Evolutionary conservation across 164 flowering plant genomes (phyloP), one percentile per base, ranked within the genome.

Genomic region (Buxus sempervirens): DNA sequence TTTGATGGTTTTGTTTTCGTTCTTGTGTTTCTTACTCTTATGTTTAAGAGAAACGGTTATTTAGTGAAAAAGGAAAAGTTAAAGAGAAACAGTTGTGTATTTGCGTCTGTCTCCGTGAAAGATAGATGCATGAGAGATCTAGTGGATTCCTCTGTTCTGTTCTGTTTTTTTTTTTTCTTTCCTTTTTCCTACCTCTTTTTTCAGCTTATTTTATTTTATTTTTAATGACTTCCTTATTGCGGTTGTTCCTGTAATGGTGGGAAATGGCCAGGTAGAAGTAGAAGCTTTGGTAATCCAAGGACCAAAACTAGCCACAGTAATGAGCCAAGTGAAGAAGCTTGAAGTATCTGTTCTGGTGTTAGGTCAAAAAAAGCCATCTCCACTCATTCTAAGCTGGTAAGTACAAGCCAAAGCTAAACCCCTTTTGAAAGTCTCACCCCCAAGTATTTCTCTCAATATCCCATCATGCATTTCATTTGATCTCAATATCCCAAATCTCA

Each of bases 291-390:
- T 85, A 45, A 83, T 93, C n/a, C 90, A 88, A 77, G 98, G 98
- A 13, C 90, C 92, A 67, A 91, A 78, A 75, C 71, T 85, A 61
- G 82, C 76, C 21, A 91, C 94, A 20, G 85, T 93, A 32, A 69
- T 88, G 76, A 91, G 88, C 90, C 97, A 91, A 78, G 97, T 93
- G 79, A 91, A 91, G 86, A 93, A 93, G 78, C 88, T 93, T 62
- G 97, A 89, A 75, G 98, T 82, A 15, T 82, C 94, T 63, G 93
- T 93, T 57, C 80, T 91, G 28, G 96, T 93, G 0, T 72, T 93
- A 74, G 91, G 91, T 65, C 96, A 90, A 70, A 85, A 86, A 77
- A 87, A 84, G 67, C 79, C 89, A 41, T 84, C 95, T 49, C 65
- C 86, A 4, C 49, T 89, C 41, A 21, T 81, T 63, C 38, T 32